Evolutionary conservation across 202 grass and related monocot species (phyloP), one percentile per base, ranked within the genome.

Genomic region (Brachypodium distachyon): DNA sequence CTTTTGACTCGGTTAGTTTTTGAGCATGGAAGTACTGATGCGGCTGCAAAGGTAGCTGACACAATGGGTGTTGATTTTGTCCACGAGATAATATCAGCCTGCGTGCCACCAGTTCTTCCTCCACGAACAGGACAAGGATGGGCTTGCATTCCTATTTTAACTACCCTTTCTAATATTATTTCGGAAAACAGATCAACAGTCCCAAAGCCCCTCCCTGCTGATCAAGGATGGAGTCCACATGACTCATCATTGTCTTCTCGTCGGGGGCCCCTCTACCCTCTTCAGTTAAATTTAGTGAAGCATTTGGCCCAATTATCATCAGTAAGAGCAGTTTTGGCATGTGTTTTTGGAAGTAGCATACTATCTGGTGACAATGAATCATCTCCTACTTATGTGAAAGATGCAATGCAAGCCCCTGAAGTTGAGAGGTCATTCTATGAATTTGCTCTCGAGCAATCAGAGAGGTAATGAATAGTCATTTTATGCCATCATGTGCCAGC

Each of bases 361-460:
- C 76, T 97, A 82, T 89, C 82, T 66, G 74, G 84, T 81, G 84
- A 89, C 64, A 88, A 52, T 56, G 94, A 94, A 76, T 85, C 84
- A 72, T 83, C 67, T 87, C 62, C 81, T 7, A 87, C 40, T 77
- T 67, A 72, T 73, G 56, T 70, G 47, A 93, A 87, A 72, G 84
- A 85, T 76, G 39, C 68, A 64, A 46, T 72, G 62, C 87, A 87
- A 85, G 31, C 74, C 34, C 84, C 90, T 77, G 91, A 93, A 83
- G 84, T 76, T 44, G 91, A 97, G 73, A 86, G 88, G 14, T 86
- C 88, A 65, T 97, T 92, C 82, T 97, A 92, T 79, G 94, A 97
- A 74, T 97, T 94, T 86, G 91, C 91, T 71, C 88, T 97, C 64
- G 94, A 97, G 66, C 89, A 97, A 52, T 97, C 94, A 80, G 94